Evolutionary conservation across 2,329 filamentous ascomycete genomes (phyloP), one percentile per base, ranked within the genome.

Genomic region (Gnomoniopsis smithogilvyi): DNA sequence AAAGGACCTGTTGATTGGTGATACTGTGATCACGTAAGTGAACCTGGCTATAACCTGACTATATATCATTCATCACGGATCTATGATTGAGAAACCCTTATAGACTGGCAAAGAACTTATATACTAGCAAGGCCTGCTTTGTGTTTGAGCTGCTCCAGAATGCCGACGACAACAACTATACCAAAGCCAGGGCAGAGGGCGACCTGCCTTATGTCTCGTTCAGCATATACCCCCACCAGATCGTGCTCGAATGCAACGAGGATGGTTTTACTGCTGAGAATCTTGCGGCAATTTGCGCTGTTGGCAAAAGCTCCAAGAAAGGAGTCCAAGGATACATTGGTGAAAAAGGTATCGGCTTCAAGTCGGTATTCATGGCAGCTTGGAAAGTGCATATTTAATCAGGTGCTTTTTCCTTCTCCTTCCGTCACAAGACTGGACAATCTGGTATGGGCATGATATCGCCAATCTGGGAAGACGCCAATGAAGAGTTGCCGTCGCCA

Each of bases 111-210:
- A 61, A 67, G 21, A 60, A 78, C 34, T 64, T 80, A 0, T 78
- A 80, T 60, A 67, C 71, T 0, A 78, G 70, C 51, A 70, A 74
- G 6, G 72, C 77, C 0, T 73, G 77, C 34, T 84, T 83, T 62
- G 67, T 84, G 0, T 78, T 81, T 36, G 80, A 84, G 64, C 65
- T 84, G 1, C 72, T 84, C 0, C 80, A 83, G 61, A 84, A 84
- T 64, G 79, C 79, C 4, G 81, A 84, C 48, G 80, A 83, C 65
- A 82, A 81, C 58, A 56, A 59, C 12, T 83, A 77, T 62, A 57
- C 4, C 14, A 65, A 47, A 17, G 69, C 70, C 0, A 22, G 46
- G 4, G 61, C 54, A 0, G 59, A 22, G 0, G 64, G 67, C 0
- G 33, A 60, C 0, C 60, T 55, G 3, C 76, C 76, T 0, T 71